phyloP scores from a whole-genome alignment of 108 stramenopile genomes.

The Seminavis robusta region DNA sequence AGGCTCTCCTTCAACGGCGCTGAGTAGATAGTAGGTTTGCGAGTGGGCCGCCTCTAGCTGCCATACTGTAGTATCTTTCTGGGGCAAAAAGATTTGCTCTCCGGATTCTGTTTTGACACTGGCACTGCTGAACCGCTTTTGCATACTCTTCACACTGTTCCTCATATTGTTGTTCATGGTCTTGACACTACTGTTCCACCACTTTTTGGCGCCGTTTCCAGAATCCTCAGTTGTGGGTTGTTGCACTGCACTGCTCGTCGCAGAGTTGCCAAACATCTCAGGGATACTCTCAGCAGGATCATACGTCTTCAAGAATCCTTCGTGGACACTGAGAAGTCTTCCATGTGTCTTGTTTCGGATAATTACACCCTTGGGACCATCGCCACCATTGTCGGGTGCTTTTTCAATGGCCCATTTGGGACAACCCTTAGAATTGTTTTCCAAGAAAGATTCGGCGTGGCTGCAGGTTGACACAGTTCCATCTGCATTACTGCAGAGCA shows the following conservation, averaged over 20 bases:
- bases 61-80: conserved; percentile 27
- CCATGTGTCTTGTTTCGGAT: conserved; percentile 21
- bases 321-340: conserved; percentile 5
- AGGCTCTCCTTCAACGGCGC: neutral
- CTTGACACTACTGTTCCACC: conserved; percentile 5
- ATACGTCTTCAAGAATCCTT: neutral
- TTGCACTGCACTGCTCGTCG: too few relatives aligned
- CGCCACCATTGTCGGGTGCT: conserved; percentile 1
- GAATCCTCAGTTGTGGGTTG: neutral
- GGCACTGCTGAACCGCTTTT: neutral
- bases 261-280: neutral
- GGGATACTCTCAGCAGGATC: neutral
- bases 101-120: neutral
- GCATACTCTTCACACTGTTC: too few relatives aligned
- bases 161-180: conserved; percentile 7
- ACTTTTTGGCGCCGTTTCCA: neutral
- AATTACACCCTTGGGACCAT: conserved; percentile 27
- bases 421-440: conserved; percentile 1
- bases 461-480: conserved; percentile 11
- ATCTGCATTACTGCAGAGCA: conserved; percentile 18
- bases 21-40: conserved; percentile 28
- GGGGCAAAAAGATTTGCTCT: neutral
- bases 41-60: conserved; percentile 36
- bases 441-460: neutral
- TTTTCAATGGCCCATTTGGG: conserved; percentile 40